Conservation (phyloP, 2,329 filamentous ascomycete genomes). For the Lasiodiplodia theobromae region DNA sequence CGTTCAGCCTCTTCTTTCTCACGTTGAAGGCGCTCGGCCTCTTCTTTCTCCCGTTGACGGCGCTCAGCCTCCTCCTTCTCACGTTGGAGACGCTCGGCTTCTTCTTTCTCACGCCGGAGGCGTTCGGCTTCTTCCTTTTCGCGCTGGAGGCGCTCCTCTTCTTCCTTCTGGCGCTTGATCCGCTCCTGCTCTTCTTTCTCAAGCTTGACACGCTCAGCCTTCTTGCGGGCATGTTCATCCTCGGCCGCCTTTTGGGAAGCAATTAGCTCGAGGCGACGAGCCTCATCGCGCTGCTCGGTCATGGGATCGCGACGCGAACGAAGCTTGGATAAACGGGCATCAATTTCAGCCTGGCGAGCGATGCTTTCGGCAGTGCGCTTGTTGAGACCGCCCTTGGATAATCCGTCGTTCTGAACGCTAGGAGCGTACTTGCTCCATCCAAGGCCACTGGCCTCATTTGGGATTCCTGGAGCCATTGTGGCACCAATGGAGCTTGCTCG, state of each 20-base stretch:
- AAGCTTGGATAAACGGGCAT: slow-evolving; percentile 11
- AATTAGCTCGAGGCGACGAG: not conserved
- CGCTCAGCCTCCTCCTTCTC: not conserved
- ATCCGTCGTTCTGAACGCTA: not conserved
- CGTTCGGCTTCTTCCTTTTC: not conserved
- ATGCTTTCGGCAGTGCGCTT: slow-evolving; percentile 14
- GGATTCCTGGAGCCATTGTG: slow-evolving; percentile 21
- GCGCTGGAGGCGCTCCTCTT: not conserved
- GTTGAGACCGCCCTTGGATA: not conserved
- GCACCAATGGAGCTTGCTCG: slow-evolving; percentile 27
- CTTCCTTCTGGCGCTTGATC: slow-evolving; percentile 10
- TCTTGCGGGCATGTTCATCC: not conserved
- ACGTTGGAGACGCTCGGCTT: not conserved
- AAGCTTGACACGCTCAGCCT: not conserved
- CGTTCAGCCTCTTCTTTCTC: not conserved
- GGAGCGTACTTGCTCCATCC: slow-evolving; percentile 17
- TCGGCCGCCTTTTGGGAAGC: slow-evolving; percentile 3
- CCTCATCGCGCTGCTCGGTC: slow-evolving; percentile 3
- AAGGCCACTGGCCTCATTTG: not conserved
- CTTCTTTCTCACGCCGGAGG: not conserved
- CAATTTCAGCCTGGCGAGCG: slow-evolving; percentile 14
- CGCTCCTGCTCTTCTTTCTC: not conserved
- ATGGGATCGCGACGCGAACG: slow-evolving; percentile 7
- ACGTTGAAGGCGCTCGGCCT: not conserved
- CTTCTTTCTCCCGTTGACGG: not conserved